A percentile compares a stretch with the other conserved stretches of the same genome.
phyloP scores from a whole-genome alignment of 2,329 filamentous ascomycete genomes.

The Fusarium sacchari region DNA sequence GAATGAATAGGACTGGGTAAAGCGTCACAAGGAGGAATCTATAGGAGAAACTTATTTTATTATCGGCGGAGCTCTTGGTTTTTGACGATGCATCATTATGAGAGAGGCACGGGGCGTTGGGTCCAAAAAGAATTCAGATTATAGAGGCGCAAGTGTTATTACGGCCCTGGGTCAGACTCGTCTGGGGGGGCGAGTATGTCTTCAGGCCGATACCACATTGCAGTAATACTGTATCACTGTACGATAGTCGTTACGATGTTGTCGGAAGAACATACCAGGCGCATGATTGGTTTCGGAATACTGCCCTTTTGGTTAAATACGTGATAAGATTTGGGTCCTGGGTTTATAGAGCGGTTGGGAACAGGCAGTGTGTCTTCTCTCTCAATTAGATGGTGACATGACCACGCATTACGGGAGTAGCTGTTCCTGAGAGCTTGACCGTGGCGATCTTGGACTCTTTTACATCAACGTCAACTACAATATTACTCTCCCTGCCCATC shows the following conservation, averaged over 20 bases:
- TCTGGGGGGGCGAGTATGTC: conserved; percentile 41
- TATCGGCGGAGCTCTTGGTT: conserved; percentile 38
- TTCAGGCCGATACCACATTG: conserved; percentile 29
- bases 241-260: conserved; percentile 48
- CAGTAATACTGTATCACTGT: conserved; percentile 53
- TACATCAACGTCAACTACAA: conserved; percentile 57
- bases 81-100: conserved; percentile 36
- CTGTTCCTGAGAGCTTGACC: conserved; percentile 49
- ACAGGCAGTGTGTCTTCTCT: background rate
- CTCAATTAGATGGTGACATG: conserved; percentile 41
- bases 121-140: conserved; percentile 42
- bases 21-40: conserved; percentile 25
- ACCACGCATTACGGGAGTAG: conserved; percentile 50
- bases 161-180: conserved; percentile 30
- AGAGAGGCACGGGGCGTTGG: conserved; percentile 37
- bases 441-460: conserved; percentile 45
- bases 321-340: background rate
- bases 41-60: conserved; percentile 29
- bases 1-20: conserved; percentile 14
- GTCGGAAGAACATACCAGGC: conserved; percentile 42
- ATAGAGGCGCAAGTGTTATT: conserved; percentile 42
- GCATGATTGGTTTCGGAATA: conserved; percentile 38
- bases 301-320: background rate
- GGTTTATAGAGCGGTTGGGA: background rate
- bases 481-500: conserved; percentile 69